phyloP scores from a whole-genome alignment of 2,329 filamentous ascomycete species.

The Pleomassaria siparia region DNA sequence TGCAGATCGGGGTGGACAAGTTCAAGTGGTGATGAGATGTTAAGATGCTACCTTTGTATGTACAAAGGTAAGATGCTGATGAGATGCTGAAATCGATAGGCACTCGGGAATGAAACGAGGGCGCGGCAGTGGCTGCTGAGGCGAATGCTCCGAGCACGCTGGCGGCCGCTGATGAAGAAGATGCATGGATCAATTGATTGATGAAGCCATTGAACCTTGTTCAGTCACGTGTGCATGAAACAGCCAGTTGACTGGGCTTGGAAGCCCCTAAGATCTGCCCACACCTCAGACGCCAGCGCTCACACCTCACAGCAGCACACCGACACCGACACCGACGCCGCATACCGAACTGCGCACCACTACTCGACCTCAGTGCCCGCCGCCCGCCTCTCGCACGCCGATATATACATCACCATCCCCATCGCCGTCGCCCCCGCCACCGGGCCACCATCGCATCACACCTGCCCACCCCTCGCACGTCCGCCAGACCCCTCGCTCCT shows the following conservation, averaged over 20 bases:
- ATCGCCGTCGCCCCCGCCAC: constrained; percentile 4
- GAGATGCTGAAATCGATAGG: not conserved
- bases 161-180: not conserved
- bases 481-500: constrained; percentile 12
- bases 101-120: not conserved
- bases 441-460: too few species aligned
- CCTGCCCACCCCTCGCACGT: constrained; percentile 3
- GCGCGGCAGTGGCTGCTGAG: constrained; percentile 1
- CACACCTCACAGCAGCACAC: too few species aligned
- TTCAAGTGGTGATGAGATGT: too few species aligned
- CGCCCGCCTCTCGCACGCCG: not conserved
- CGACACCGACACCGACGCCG: constrained; percentile 9
- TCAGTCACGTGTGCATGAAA: not conserved
- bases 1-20: too few species aligned
- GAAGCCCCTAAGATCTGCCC: constrained; percentile 27
- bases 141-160: not conserved
- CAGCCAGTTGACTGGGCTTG: not conserved
- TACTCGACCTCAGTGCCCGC: constrained; percentile 2
- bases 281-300: constrained; percentile 15
- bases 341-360: constrained; percentile 1
- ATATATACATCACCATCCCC: not conserved
- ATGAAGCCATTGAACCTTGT: not conserved
- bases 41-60: too few species aligned
- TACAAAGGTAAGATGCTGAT: too few species aligned
- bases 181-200: not conserved